These are phyloP conservation scores for Mycena leptocephala DNA, from an alignment of 768 basidiomycete species.

Conservation along the genomic window DNA sequence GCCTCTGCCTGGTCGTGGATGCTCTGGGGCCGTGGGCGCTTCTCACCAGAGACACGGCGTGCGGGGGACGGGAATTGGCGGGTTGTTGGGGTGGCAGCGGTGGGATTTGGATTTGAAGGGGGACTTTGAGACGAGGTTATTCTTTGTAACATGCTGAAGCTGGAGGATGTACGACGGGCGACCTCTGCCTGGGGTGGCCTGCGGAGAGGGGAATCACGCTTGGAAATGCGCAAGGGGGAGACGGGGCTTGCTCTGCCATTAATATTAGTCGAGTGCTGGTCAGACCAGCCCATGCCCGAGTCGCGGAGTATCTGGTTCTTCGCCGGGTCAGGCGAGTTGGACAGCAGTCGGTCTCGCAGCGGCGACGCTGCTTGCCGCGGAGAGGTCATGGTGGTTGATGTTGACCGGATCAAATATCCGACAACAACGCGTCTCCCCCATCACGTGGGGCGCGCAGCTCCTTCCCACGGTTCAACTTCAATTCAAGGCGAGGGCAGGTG, in stretches of 20 bases:
- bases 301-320: slow-evolving; percentile 76
- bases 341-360: slow-evolving; percentile 72
- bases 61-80: slow-evolving; percentile 49
- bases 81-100: slow-evolving; percentile 60
- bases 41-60: slow-evolving; percentile 82
- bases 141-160: slow-evolving; percentile 85
- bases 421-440: not conserved
- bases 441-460: slow-evolving; percentile 12
- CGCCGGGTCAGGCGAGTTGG: slow-evolving; percentile 76
- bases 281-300: slow-evolving; percentile 76
- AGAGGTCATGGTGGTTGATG: slow-evolving; percentile 11
- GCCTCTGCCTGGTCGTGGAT: slow-evolving; percentile 79
- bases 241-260: slow-evolving; percentile 55
- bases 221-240: slow-evolving; percentile 83
- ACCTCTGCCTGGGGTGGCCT: slow-evolving; percentile 64
- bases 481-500: too few relatives aligned
- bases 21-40: slow-evolving; percentile 81
- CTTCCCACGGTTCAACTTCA: too few relatives aligned
- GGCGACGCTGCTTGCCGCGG: slow-evolving; percentile 50
- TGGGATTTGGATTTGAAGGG: slow-evolving; percentile 84
- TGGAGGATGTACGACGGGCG: slow-evolving; percentile 82
- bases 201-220: slow-evolving; percentile 68
- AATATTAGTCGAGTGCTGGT: too few relatives aligned
- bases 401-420: not conserved
- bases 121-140: slow-evolving; percentile 88